phyloP scores from a whole-genome alignment of 1,284 basidiomycete genomes.

The Mrakiaceae sp. region DNA sequence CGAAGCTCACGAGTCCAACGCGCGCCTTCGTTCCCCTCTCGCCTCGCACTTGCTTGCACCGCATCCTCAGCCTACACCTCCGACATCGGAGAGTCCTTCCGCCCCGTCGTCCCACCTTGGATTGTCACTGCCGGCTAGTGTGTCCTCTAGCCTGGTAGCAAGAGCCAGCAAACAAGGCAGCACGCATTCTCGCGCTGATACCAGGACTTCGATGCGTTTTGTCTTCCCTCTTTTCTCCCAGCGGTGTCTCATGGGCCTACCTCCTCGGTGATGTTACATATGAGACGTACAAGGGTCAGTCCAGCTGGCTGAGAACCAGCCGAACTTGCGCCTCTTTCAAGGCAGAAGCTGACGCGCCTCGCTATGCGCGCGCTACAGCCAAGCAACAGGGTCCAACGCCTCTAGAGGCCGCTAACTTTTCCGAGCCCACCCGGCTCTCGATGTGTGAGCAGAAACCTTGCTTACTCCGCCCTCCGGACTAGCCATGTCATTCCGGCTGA shows the following conservation, averaged over 20 bases:
- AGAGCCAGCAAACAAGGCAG: no score
- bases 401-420: conserved; percentile 61
- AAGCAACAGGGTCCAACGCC: conserved; percentile 58
- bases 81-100: conserved; percentile 85
- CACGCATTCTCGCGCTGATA: no score
- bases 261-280: conserved; percentile 71
- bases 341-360: no score
- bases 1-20: conserved; percentile 63
- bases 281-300: conserved; percentile 64
- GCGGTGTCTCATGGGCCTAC: conserved; percentile 76
- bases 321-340: no score
- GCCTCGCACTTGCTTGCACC: conserved; percentile 58
- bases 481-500: not conserved
- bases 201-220: no score
- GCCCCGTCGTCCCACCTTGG: conserved; percentile 68
- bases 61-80: conserved; percentile 46
- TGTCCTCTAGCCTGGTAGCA: not conserved
- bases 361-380: conserved; percentile 30
- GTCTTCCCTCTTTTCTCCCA: conserved; percentile 27
- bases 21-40: conserved; percentile 62
- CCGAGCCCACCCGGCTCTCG: conserved; percentile 58
- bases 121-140: conserved; percentile 50
- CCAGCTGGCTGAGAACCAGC: no score
- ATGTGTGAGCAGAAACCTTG: conserved; percentile 35
- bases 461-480: not conserved